Base-by-base conservation (phyloP, 305 asterid species). In the Solanum hybrid region DNA sequence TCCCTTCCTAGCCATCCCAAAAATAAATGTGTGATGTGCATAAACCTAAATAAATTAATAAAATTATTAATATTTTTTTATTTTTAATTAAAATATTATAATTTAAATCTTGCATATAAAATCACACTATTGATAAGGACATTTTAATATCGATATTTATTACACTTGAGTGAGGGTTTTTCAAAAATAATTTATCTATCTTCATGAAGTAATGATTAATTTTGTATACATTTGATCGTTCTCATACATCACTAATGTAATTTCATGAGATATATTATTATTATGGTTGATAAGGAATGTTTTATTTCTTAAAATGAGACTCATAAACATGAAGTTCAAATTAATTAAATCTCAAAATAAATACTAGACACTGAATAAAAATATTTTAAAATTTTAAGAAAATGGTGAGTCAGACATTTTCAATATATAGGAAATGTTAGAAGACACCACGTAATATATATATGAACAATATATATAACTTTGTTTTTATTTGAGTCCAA, bases 161-260 rank as follows among this genome's bases (percentile, higher is more conserved):
- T 51, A 8, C 4, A 51, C 10, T 51, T 51, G 64, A 51, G 4
- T 1, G 66, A 15, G 0, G 2, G 0, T 15, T 51, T 51, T 51
- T 51, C 4, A 7, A 0, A 51, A 51, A 51, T 51, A 51, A 0
- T 51, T 17, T 51, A 0, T 51, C 7, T 0, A 1, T 0, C 9
- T 51, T 6, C 0, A 51, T 6, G 4, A 6, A 14, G 0, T 40
- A 15, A 51, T 15, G 7, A 14, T 51, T 6, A 51, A 51, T 15
- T 51, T 15, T 51, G 0, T 6, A 17, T 51, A 17, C 0, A 51
- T 15, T 51, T 1, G 19, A 51, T 51, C 0, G 3, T 51, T 17
- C 9, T 6, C 4, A 51, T 51, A 15, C 0, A 2, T 51, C 1
- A 17, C 3, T 51, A 0, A 0, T 6, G 1, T 6, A 0, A 17